Base-by-base conservation (phyloP, 345 rosid genomes). In the Eucalyptus regnans region DNA sequence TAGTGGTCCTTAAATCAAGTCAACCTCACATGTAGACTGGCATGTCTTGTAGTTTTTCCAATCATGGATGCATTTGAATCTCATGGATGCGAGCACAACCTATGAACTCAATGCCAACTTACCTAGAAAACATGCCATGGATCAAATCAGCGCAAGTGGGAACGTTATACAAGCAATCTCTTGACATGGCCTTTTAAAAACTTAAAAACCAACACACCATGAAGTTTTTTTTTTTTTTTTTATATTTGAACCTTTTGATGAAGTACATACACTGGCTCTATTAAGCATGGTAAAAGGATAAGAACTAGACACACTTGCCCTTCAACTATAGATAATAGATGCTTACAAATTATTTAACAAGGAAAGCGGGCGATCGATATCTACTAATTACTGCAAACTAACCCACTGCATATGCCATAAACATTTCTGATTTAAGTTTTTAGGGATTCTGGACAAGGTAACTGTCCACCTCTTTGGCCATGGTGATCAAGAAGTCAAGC, bases 391-490 rank as follows among this genome's bases (percentile, higher is more conserved):
- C 33, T 85, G 41, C 41, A 48, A 48, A 46, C 50, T 10, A 85
- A 85, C 41, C 20, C 54, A 25, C 4, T 71, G 46, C 81, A 18
- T 33, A 71, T 71, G 46, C 81, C 46, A 76, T 64, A n/a, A 64
- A 64, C 18, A 7, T 64, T 64, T 64, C 76, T 64, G 41, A 7
- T n/a, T 10, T 20, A 20, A 37, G 27, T 6, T 20, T 76, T 76
- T 37, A 76, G 83, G 83, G 27, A 50, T 43, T 79, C 58, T 37
- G 60, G 50, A 60, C 56, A 33, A 89, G 89, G 89, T 89, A 89
- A 87, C 86, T 86, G 22, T 90, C 92, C 43, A 90, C 90, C 84
- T 90, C 92, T 56, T 58, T 90, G 54, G 88, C 29, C 88, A 90
- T 87, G 80, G 43, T 88, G 86, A 90, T n/a, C 52, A 90, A 37